Percentiles rank a stretch among this genome's conserved stretches.
Evolutionary conservation across 2,329 filamentous ascomycete genomes (phyloP).

Genomic region (Aureobasidium pullulans): DNA sequence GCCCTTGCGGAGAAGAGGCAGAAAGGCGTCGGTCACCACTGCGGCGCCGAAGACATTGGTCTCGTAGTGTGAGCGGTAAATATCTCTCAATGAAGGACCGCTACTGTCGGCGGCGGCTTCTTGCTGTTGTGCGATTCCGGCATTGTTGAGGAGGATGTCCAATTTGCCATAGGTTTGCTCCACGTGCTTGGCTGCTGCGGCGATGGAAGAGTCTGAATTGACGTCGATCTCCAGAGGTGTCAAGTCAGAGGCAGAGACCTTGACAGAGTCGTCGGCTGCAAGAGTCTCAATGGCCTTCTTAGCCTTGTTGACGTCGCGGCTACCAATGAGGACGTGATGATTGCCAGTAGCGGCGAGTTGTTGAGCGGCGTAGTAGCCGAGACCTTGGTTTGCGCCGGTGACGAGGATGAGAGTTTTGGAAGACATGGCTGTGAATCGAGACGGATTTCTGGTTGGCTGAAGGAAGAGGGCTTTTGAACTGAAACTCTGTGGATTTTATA

Average conservation of each 20-base stretch:
- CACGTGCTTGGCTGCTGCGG: slow-evolving; percentile 27
- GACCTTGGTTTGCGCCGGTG: slow-evolving; percentile 37
- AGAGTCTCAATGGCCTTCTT: slow-evolving; percentile 29
- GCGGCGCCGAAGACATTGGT: slow-evolving; percentile 25
- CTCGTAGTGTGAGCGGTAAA: slow-evolving; percentile 20
- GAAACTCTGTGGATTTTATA: no score
- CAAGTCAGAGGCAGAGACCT: slow-evolving; percentile 27
- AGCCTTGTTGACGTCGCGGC: slow-evolving; percentile 30
- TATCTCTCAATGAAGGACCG: slow-evolving; percentile 15
- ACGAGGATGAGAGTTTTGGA: slow-evolving; percentile 26
- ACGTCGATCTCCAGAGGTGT: slow-evolving; percentile 36
- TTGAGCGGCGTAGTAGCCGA: slow-evolving; percentile 36
- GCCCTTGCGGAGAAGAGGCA: slow-evolving; percentile 20
- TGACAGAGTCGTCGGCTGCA: slow-evolving; percentile 20
- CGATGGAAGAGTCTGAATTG: slow-evolving; percentile 35
- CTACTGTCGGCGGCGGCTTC: neutral
- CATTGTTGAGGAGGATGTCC: slow-evolving; percentile 33
- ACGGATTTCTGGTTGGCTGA: neutral
- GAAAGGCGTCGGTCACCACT: slow-evolving; percentile 21
- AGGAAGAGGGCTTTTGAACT: neutral
- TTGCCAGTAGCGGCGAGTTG: slow-evolving; percentile 31
- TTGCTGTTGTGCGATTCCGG: slow-evolving; percentile 23
- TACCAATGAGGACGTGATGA: slow-evolving; percentile 36
- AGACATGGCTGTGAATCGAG: neutral
- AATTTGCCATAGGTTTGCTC: slow-evolving; percentile 23